Base-by-base conservation (phyloP, 441 rosid species). In the Eruca vesicaria region DNA sequence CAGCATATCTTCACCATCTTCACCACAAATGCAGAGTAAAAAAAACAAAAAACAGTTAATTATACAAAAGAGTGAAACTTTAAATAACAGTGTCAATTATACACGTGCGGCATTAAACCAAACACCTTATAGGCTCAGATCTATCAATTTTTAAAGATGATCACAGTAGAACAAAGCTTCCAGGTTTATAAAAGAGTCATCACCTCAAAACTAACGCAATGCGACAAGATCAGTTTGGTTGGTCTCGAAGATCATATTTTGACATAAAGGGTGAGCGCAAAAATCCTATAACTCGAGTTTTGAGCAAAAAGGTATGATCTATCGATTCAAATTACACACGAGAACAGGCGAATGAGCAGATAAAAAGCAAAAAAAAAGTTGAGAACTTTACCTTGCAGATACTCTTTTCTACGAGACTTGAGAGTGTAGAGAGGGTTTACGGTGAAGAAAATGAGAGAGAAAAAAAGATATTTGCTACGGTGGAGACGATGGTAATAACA, bases 1-100 rank as follows among this genome's bases (percentile, higher is more conserved):
- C 90, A 86, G 70, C 90, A 86, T 59, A 86, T 86, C 84, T 88
- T 88, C 83, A 86, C 92, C 92, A 86, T 48, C 55, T 48, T 48
- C 10, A 48, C 20, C 20, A 36, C n/a, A 14, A 4, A 38, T 38
- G 45, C 15, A 43, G 8, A 43, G 50, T 43, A 14, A 36, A 10
- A 36, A 38, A 3, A 23, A 23, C n/a, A n/a, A 41, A 43, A 43
- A 43, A 8, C 4, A 45, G 53, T 45, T 9, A 31, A 29, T 38
- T 35, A 35, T n/a, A 5, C 19, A 63, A 15, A 28, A 56, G 57
- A 31, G 26, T 9, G 4, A 60, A 31, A 9, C 12, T 29, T 26
- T 9, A 31, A 53, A 32, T 31, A 64, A 64, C 43, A 23, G 3
- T 23, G 26, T 23, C 2, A 23, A 23, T 23, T 23, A 23, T 23